Base-by-base conservation (phyloP, 306 rosid species). In the Aeschynomene evenia region DNA sequence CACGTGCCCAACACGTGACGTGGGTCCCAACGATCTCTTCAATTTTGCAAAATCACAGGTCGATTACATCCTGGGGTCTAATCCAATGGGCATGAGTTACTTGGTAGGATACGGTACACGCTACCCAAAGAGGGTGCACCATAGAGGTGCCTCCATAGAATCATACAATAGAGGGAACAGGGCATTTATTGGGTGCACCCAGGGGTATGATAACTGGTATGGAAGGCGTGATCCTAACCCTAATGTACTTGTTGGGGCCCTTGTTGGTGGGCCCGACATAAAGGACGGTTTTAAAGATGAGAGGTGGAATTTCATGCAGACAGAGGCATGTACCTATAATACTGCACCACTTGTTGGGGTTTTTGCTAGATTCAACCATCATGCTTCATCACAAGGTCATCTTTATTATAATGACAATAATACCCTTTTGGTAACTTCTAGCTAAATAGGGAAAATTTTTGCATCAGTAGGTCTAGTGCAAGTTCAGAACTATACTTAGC, bases 251-350 rank as follows among this genome's bases (percentile, higher is more conserved):
- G 20, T 28, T 37, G 98, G 98, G 49, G 98, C 91, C 24, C 63
- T 91, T 5, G 94, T 91, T 10, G 98, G 98, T 51, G 98, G 98
- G 50, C 98, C 96, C 0, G 87, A 89, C 37, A 56, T 12, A 0
- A 65, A 71, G 3, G 97, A 91, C 49, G 58, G 24, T 1, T 91
- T 89, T 69, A 58, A 64, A 10, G 97, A 91, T 55, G 83, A 87
- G 37, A 84, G 96, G 39, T 1, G 49, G 33, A 91, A 89, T 82
- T 91, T 48, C 77, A 28, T 82, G 34, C 96, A 91, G 29, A 83
- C 89, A 0, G 93, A 91, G 71, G 97, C 97, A n/a, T 92, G 98
- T 6, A 92, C 95, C 26, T 89, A 92, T 51, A 92, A 87, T 52
- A 86, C 87, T 0, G 96, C 98, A 4, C 78, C 98, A 36, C 49